Conservation (phyloP, 495 filamentous ascomycete species). For the Podospora pseudocomata region DNA sequence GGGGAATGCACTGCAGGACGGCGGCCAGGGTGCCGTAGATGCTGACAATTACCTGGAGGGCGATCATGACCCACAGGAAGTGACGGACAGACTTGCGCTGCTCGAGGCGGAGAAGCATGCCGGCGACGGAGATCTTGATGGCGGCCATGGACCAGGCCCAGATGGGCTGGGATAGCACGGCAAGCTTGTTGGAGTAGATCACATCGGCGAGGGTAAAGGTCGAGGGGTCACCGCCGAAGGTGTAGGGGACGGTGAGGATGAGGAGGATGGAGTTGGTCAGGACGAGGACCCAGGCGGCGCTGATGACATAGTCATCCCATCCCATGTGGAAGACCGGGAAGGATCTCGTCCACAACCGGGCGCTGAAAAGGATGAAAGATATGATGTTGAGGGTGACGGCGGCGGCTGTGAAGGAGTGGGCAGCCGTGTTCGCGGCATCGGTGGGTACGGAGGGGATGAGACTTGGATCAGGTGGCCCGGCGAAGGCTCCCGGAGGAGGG, state of each 20-base stretch:
- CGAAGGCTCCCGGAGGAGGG: slow-evolving; percentile 1
- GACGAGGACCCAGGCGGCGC: slow-evolving; percentile 17
- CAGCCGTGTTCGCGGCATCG: slow-evolving; percentile 7
- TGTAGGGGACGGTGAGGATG: slow-evolving; percentile 17
- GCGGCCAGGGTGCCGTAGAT: slow-evolving; percentile 17
- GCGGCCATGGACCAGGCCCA: slow-evolving; percentile 24
- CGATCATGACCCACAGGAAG: slow-evolving; percentile 20
- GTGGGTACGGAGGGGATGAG: slow-evolving; percentile 19
- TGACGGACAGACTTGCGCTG: neutral
- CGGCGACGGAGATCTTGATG: slow-evolving; percentile 23
- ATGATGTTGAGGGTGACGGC: slow-evolving; percentile 21
- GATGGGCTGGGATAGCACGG: slow-evolving; percentile 21
- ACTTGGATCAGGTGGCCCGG: slow-evolving; percentile 11
- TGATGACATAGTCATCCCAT: slow-evolving; percentile 24
- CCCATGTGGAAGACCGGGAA: slow-evolving; percentile 16
- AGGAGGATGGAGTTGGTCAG: slow-evolving; percentile 17
- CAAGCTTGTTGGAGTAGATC: slow-evolving; percentile 19
- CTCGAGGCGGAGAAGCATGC: slow-evolving; percentile 22
- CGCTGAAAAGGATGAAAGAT: slow-evolving; percentile 18
- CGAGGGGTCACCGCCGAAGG: slow-evolving; percentile 15
- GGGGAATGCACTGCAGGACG: slow-evolving; percentile 19
- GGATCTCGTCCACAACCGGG: slow-evolving; percentile 13
- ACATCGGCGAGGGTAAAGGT: slow-evolving; percentile 16
- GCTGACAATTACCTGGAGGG: slow-evolving; percentile 12
- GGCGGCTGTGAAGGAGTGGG: slow-evolving; percentile 12